Conservation (phyloP, 2,329 filamentous ascomycete genomes). For the Orbilia brochopaga region DNA sequence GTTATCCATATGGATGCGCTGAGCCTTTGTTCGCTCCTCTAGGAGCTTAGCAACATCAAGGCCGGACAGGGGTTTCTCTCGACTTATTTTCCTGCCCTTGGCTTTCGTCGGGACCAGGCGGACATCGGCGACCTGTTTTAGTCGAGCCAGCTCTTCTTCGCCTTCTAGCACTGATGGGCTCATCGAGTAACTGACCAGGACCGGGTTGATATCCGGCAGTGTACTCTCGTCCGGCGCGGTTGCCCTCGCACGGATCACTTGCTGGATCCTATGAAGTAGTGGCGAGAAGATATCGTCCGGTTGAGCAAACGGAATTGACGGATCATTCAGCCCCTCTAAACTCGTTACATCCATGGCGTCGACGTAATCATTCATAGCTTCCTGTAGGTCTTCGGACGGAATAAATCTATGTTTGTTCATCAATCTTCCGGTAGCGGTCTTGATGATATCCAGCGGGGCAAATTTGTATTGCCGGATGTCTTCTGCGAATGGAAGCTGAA, state of each 20-base stretch:
- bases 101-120: slow-evolving; percentile 87
- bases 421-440: slow-evolving; percentile 82
- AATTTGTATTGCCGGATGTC: slow-evolving; percentile 91
- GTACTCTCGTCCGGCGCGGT: slow-evolving; percentile 72
- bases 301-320: slow-evolving; percentile 62
- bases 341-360: slow-evolving; percentile 86
- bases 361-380: slow-evolving; percentile 89
- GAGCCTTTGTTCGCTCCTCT: slow-evolving; percentile 56
- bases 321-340: slow-evolving; percentile 71
- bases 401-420: slow-evolving; percentile 83
- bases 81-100: slow-evolving; percentile 72
- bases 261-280: slow-evolving; percentile 83
- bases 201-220: slow-evolving; percentile 65
- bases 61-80: slow-evolving; percentile 85
- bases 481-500: slow-evolving; percentile 85
- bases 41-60: slow-evolving; percentile 85
- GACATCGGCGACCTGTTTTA: slow-evolving; percentile 75
- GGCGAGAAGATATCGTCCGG: slow-evolving; percentile 81
- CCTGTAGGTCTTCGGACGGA: slow-evolving; percentile 73
- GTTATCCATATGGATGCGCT: slow-evolving; percentile 66
- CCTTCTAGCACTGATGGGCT: slow-evolving; percentile 72
- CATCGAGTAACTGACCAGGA: slow-evolving; percentile 73
- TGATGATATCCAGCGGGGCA: slow-evolving; percentile 82
- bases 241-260: slow-evolving; percentile 82
- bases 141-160: slow-evolving; percentile 65